A percentile compares a stretch with the other conserved stretches of the same genome.
These are phyloP conservation scores for Pseudogymnoascus pannorum DNA, from an alignment of 2,329 filamentous ascomycete genomes.

Conservation along the genomic window DNA sequence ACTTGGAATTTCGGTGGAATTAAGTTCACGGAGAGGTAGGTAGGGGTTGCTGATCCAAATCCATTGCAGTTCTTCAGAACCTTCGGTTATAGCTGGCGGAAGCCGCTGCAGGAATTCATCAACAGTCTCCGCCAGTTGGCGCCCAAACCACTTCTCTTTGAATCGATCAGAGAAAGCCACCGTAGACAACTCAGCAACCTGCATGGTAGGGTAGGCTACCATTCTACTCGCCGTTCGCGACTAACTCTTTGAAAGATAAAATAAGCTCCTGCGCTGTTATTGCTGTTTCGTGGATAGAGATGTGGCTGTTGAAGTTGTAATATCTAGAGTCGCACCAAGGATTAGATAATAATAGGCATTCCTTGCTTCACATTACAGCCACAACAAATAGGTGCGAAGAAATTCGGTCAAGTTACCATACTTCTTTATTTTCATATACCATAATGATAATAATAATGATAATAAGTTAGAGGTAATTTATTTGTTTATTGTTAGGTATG, in stretches of 20 bases:
- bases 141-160: slow-evolving; percentile 43
- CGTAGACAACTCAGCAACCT: not conserved
- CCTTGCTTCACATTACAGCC: not conserved
- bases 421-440: too few relatives aligned
- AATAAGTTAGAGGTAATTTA: too few relatives aligned
- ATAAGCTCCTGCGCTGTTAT: not conserved
- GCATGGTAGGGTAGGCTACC: not conserved
- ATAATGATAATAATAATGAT: too few relatives aligned
- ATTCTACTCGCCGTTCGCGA: not conserved
- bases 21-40: slow-evolving; percentile 31
- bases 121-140: slow-evolving; percentile 58
- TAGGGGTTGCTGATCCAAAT: slow-evolving; percentile 67
- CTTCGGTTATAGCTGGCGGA: slow-evolving; percentile 55
- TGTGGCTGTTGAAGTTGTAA: not conserved
- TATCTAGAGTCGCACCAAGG: not conserved
- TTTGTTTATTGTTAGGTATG: not conserved
- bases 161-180: slow-evolving; percentile 49
- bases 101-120: slow-evolving; percentile 60
- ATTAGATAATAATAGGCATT: not conserved
- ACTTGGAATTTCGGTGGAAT: slow-evolving; percentile 15
- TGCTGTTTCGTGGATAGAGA: not conserved
- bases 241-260: not conserved
- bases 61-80: slow-evolving; percentile 48
- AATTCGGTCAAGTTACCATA: too few relatives aligned
- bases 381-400: not conserved